These are phyloP conservation scores for Aureobasidium sp. DNA, from an alignment of 2,329 filamentous ascomycete species.

Conservation along the genomic window DNA sequence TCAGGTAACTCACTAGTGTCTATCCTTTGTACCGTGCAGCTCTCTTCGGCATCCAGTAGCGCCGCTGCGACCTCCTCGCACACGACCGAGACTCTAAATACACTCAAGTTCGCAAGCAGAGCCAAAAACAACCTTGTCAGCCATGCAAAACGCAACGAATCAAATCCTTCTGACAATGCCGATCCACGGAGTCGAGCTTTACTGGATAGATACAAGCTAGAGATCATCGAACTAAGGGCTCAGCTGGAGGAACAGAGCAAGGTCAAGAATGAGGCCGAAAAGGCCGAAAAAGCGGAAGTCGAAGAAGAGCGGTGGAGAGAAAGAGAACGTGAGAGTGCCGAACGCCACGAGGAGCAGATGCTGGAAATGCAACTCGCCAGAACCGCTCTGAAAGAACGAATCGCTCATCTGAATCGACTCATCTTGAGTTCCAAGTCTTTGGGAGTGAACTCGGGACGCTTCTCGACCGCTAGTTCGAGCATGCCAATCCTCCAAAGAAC, in stretches of 20 bases:
- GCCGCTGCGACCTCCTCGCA: conserved; percentile 65
- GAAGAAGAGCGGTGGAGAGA: conserved; percentile 63
- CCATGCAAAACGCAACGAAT: conserved; percentile 91
- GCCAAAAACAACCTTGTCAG: conserved; percentile 98
- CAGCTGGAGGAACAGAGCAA: conserved; percentile 82
- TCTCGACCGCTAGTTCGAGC: conserved; percentile 37
- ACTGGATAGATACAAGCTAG: conserved; percentile 86
- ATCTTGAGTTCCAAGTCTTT: conserved; percentile 94
- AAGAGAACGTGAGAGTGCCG: conserved; percentile 70
- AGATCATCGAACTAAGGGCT: conserved; percentile 73
- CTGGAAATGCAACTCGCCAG: conserved; percentile 96
- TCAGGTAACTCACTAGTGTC: conserved; percentile 93
- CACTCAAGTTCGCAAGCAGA: conserved; percentile 89
- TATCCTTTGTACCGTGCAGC: conserved; percentile 93
- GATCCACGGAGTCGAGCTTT: conserved; percentile 82
- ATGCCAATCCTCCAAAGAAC: conserved; percentile 33
- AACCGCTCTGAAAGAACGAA: conserved; percentile 92
- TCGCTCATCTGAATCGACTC: conserved; percentile 90
- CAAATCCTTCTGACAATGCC: conserved; percentile 64
- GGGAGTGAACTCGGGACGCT: conserved; percentile 78
- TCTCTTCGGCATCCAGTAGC: conserved; percentile 56
- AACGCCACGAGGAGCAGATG: conserved; percentile 93
- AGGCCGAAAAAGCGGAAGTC: conserved; percentile 58
- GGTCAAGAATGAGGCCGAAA: conserved; percentile 46
- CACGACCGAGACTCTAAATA: conserved; percentile 85